Evolutionary conservation across 352 stramenopile genomes (phyloP), one percentile per base, ranked within the genome.

Genomic region (Phytophthora megakarya): DNA sequence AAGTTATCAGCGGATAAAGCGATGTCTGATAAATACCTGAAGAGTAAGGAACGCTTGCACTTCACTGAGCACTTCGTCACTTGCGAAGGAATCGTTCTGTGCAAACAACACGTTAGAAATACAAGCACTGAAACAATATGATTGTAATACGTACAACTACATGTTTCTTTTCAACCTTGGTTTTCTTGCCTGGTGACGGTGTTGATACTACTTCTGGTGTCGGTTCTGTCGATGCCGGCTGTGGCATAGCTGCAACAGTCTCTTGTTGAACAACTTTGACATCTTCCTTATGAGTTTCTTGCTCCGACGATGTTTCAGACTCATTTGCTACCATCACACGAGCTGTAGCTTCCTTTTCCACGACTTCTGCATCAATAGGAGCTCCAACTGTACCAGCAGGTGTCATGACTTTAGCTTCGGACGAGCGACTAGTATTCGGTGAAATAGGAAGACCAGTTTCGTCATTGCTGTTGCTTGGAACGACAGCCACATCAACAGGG

Each of bases 21-120:
- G 8, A 11, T 35, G 4, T 7, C 8, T 61, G 13, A 16, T 15
- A 37, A 51, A 5, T 58, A 85, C 76, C 65, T 85, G 72, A 25
- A 61, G 37, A 0, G 54, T 66, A 21, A 85, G 59, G 44, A 80
- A 85, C 7, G 47, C 46, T 33, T 85, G 57, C 4, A 85, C 53
- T 38, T 69, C 26, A 6, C 2, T 6, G 3, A 85, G 54, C 3
- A 59, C 47, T 38, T 78, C 64, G 0, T 73, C 73, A 11, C 23
- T 62, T 16, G 55, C 37, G 40, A 74, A 71, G 6, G 75, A 77
- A 1, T 79, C 69, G 12, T 53, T 70, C 65, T 72, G 58, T n/a
- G 44, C 26, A 44, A 50, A 39, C 35, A 66, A 60, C 32, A 35
- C 13, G 26, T 68, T 52, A 68, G 39, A 33, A 37, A 16, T 3